These are phyloP conservation scores for Emergomyces orientalis DNA, from an alignment of 2,329 filamentous ascomycete genomes.

Conservation along the genomic window DNA sequence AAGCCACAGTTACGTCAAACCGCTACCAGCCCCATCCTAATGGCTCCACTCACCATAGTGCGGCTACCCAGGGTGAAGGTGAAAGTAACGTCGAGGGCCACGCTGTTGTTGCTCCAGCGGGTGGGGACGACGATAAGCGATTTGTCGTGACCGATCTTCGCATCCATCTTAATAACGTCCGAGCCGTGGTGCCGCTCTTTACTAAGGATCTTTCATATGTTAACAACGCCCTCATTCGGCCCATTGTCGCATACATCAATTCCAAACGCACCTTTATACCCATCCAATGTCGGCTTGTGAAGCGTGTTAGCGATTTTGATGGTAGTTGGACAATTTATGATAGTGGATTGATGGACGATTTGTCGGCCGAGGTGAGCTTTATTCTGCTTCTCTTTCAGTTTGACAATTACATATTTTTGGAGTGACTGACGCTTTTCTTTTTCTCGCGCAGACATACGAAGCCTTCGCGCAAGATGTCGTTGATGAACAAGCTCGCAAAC, in stretches of 20 bases:
- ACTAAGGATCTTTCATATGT: slow-evolving; percentile 87
- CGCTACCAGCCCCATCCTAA: slow-evolving; percentile 41
- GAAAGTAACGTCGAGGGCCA: slow-evolving; percentile 19
- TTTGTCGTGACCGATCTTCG: slow-evolving; percentile 90
- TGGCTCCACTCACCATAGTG: not conserved
- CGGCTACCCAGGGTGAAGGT: slow-evolving; percentile 8
- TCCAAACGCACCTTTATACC: slow-evolving; percentile 91
- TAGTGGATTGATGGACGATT: slow-evolving; percentile 85
- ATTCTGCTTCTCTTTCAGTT: slow-evolving; percentile 1
- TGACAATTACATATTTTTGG: slow-evolving; percentile 1
- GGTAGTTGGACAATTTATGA: slow-evolving; percentile 93
- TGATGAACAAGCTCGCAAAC: slow-evolving; percentile 74
- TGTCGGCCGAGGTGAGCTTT: slow-evolving; percentile 64
- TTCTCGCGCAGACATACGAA: slow-evolving; percentile 58
- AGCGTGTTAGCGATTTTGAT: slow-evolving; percentile 79
- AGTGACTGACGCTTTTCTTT: not conserved
- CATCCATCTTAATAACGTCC: slow-evolving; percentile 91
- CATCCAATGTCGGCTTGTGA: slow-evolving; percentile 88
- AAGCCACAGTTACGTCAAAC: slow-evolving; percentile 79
- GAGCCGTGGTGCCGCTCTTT: slow-evolving; percentile 86
- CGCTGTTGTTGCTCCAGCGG: slow-evolving; percentile 17
- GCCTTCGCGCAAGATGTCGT: slow-evolving; percentile 88
- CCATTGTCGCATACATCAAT: slow-evolving; percentile 98
- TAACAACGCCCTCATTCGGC: slow-evolving; percentile 87
- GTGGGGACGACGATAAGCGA: slow-evolving; percentile 52